Percentiles rank a stretch among this genome's conserved stretches.
phyloP scores from a whole-genome alignment of 2,329 filamentous ascomycete species.

The Fusarium sp. region DNA sequence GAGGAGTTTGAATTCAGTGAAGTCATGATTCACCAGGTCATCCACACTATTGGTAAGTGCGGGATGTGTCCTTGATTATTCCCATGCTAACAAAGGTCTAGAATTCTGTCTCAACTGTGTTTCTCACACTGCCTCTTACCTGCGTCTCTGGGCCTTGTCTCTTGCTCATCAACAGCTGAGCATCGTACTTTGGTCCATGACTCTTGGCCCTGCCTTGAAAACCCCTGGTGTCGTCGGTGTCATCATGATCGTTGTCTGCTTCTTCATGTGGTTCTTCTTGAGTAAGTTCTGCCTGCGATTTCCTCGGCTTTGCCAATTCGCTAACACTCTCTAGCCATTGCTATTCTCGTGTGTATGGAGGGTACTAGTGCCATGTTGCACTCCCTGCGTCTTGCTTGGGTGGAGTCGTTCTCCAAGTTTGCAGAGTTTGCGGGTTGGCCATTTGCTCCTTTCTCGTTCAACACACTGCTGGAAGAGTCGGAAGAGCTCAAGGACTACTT shows the following conservation, averaged over 20 bases:
- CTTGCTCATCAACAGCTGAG: slow-evolving; percentile 98
- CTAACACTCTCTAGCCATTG: slow-evolving; percentile 57
- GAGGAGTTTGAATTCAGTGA: slow-evolving; percentile 98
- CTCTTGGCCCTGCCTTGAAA: slow-evolving; percentile 80
- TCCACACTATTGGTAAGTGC: slow-evolving; percentile 92
- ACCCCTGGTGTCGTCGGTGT: slow-evolving; percentile 77
- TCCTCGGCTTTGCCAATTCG: not conserved
- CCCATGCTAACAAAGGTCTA: slow-evolving; percentile 56
- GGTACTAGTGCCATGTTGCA: slow-evolving; percentile 97
- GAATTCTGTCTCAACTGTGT: slow-evolving; percentile 99
- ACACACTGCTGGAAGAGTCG: slow-evolving; percentile 86
- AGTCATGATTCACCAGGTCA: slow-evolving; percentile 98
- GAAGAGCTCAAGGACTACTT: slow-evolving; percentile 70
- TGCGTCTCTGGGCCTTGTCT: slow-evolving; percentile 97
- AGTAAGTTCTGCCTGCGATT: slow-evolving; percentile 55
- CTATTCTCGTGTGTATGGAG: slow-evolving; percentile 91
- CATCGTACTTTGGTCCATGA: slow-evolving; percentile 97
- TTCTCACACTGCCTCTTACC: slow-evolving; percentile 97
- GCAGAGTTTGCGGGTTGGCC: slow-evolving; percentile 90
- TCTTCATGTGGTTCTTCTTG: slow-evolving; percentile 93
- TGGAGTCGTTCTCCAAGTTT: slow-evolving; percentile 98
- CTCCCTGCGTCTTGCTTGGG: slow-evolving; percentile 91
- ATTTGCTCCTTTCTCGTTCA: slow-evolving; percentile 92
- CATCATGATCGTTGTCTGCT: slow-evolving; percentile 83
- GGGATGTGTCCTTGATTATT: not conserved